Conservation (phyloP, 2,329 filamentous ascomycete genomes). For the Drechmeria coniospora region DNA sequence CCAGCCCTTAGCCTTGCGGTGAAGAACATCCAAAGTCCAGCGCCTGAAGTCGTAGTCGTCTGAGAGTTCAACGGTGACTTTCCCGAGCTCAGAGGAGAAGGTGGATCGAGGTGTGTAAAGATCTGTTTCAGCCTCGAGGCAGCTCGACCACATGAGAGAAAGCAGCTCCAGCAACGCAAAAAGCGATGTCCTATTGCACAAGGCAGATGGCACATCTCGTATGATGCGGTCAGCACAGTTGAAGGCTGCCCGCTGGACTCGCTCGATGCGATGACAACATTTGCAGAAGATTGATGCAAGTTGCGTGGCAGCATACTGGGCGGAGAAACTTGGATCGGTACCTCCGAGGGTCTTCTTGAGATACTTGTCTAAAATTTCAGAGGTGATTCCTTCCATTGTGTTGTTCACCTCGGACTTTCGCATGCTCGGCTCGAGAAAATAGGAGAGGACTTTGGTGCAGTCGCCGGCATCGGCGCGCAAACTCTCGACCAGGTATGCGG, state of each 20-base stretch:
- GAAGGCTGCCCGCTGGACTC: constrained; percentile 78
- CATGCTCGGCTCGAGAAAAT: constrained; percentile 89
- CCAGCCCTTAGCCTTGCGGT: constrained; percentile 67
- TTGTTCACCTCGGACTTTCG: constrained; percentile 45
- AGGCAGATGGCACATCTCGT: constrained; percentile 65
- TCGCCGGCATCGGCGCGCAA: constrained; percentile 75
- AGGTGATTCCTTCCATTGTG: constrained; percentile 48
- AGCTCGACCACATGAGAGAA: constrained; percentile 89
- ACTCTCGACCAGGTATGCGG: constrained; percentile 78
- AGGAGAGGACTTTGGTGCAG: constrained; percentile 76
- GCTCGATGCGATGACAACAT: constrained; percentile 86
- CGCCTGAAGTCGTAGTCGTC: constrained; percentile 79
- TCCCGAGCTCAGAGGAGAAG: constrained; percentile 62
- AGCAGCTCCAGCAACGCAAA: constrained; percentile 87
- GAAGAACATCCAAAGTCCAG: constrained; percentile 61
- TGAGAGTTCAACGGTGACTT: constrained; percentile 77
- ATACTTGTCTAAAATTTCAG: constrained; percentile 65
- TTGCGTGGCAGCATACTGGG: constrained; percentile 78
- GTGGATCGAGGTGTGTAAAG: constrained; percentile 76
- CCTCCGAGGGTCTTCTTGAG: constrained; percentile 59
- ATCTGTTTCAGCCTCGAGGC: constrained; percentile 85
- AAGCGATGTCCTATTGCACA: constrained; percentile 79
- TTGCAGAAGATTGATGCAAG: constrained; percentile 71
- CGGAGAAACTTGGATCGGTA: constrained; percentile 64
- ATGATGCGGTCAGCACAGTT: constrained; percentile 77